Base-by-base conservation (phyloP, 768 basidiomycete species). In the Pleurotus ostreatus region DNA sequence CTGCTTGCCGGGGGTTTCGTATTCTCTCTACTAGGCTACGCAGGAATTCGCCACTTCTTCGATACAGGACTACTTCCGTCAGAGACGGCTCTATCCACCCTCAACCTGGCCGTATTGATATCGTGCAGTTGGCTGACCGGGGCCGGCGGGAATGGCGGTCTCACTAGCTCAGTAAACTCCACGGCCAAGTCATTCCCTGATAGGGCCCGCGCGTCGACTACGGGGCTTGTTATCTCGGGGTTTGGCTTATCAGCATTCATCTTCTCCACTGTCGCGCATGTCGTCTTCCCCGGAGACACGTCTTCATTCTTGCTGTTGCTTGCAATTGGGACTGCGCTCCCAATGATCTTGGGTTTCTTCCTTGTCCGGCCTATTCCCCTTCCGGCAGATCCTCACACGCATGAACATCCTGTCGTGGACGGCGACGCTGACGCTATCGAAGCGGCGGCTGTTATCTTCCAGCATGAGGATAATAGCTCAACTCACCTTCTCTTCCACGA, bases 201-300 rank as follows among this genome's bases (percentile, higher is more conserved):
- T 58, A 71, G 71, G 44, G 77, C 81, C 88, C 79, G 92, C 16
- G 92, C 86, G 9, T 84, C 84, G 0, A 81, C 84, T 7, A 91
- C 88, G 0, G 87, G 88, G 1, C 66, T 92, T 7, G 92, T 94
- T 34, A 70, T 94, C 16, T 91, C 92, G 0, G 94, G 92, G 30
- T 94, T 92, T 60, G 94, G 94, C 0, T 81, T 98, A 13, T 94
- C 92, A 0, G 94, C 94, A 0, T 96, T 96, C 75, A 76, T 90
- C 59, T 97, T 95, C 71, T 89, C 91, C 11, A 79, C 84, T 1
- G 71, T 95, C 38, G 84, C 92, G 0, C 85, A 87, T 55, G 63
- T 80, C 0, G 67, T 86, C 43, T 95, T 85, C 63, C 84, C 89
- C 0, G 92, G 90, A 0, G 78, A 94, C 62, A 90, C 89, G 0